These are phyloP conservation scores for Spraguea lophii DNA, from an alignment of 371 early-diverging fungal genomes.

Conservation along the genomic window DNA sequence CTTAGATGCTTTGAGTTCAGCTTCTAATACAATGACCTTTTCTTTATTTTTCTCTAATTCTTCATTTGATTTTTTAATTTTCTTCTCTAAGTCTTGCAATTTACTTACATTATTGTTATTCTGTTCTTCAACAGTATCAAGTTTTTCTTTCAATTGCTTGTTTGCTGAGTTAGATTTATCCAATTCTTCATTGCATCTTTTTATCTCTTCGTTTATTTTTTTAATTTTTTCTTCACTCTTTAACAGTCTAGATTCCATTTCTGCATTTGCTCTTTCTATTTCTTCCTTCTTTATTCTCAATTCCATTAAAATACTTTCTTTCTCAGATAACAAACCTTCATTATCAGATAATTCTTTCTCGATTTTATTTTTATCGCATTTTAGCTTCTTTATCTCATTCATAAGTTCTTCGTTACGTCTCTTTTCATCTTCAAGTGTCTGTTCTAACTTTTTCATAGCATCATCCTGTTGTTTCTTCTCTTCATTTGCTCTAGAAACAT, in stretches of 20 bases:
- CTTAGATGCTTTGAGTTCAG: conserved; percentile 1
- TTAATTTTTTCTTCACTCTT: conserved; percentile 50
- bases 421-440: conserved; percentile 47
- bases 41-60: too few relatives aligned
- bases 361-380: conserved; percentile 49
- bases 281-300: conserved; percentile 52
- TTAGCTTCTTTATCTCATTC: conserved; percentile 40
- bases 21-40: conserved; percentile 12
- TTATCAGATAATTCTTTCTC: conserved; percentile 53
- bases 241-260: conserved; percentile 47
- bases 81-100: conserved; percentile 51
- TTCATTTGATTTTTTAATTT: conserved; percentile 52
- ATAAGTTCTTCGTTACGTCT: conserved; percentile 13
- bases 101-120: conserved; percentile 50
- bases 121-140: conserved; percentile 51
- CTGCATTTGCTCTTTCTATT: conserved; percentile 7
- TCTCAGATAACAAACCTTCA: conserved; percentile 54
- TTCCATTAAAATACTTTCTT: conserved; percentile 49
- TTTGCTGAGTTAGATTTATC: conserved; percentile 51
- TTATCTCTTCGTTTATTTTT: conserved; percentile 23
- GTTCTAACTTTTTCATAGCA: conserved; percentile 44
- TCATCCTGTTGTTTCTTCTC: conserved; percentile 53
- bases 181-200: conserved; percentile 43
- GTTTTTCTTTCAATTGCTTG: conserved; percentile 50
- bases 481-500: conserved; percentile 58